Conservation (phyloP, 2,329 filamentous ascomycete species). For the Paraphaeosphaeria sporulosa region DNA sequence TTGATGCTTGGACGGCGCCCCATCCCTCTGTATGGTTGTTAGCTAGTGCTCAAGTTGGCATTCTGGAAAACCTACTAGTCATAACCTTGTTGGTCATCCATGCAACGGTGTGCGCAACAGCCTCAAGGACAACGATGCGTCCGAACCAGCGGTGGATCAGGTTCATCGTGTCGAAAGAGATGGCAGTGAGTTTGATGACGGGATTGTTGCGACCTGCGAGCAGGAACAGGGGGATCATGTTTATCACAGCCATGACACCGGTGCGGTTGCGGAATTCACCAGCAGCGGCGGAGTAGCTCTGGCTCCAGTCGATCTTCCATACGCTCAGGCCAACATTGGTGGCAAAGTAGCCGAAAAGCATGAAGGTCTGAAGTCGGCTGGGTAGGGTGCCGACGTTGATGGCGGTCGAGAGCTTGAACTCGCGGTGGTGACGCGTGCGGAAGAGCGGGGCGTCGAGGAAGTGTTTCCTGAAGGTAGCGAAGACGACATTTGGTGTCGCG, state of each 20-base stretch:
- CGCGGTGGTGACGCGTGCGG: conserved; percentile 58
- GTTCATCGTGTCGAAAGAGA: conserved; percentile 86
- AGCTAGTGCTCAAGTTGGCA: neutral
- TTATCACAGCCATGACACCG: conserved; percentile 74
- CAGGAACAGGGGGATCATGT: conserved; percentile 80
- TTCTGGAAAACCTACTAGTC: conserved; percentile 34
- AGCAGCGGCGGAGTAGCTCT: conserved; percentile 81
- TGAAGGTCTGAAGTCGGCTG: conserved; percentile 57
- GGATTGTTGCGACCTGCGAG: conserved; percentile 81
- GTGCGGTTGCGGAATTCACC: conserved; percentile 67
- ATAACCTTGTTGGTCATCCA: conserved; percentile 60
- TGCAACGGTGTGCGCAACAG: conserved; percentile 69
- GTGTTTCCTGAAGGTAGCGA: conserved; percentile 55
- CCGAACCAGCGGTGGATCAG: conserved; percentile 82
- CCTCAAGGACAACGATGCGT: conserved; percentile 75
- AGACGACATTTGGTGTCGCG: conserved; percentile 64
- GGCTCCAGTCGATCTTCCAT: conserved; percentile 66
- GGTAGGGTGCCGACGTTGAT: conserved; percentile 60
- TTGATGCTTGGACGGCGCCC: conserved; percentile 51
- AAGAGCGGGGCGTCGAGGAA: conserved; percentile 58
- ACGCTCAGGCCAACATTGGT: conserved; percentile 57
- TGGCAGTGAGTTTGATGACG: conserved; percentile 72
- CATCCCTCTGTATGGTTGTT: conserved; percentile 56
- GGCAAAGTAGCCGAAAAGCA: conserved; percentile 57
- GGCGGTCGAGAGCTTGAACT: conserved; percentile 59